Evolutionary conservation across 2,329 filamentous ascomycete species (phyloP), one percentile per base, ranked within the genome.

Genomic region (Penicillium sp.): DNA sequence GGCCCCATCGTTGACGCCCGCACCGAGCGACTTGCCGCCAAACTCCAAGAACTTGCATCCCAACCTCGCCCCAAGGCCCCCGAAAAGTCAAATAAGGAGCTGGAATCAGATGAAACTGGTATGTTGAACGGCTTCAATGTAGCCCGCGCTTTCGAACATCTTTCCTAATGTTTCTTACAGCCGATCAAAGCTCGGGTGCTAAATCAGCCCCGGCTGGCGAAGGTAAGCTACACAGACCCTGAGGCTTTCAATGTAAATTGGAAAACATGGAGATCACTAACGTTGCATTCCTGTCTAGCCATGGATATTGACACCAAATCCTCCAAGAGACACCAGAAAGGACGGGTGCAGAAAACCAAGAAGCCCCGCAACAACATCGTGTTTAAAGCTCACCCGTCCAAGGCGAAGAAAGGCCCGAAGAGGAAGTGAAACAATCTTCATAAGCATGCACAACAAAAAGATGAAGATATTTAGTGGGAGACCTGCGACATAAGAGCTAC

Each of bases 21-120:
- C 66, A 88, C 88, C 53, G 88, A 93, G 76, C 88, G 93, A 64
- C 85, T 97, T 35, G 92, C 91, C 39, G 89, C 90, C 60, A 96
- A 95, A 78, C 82, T 97, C 59, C 82, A 93, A 69, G 92, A 93
- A 73, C 75, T 96, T 67, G 90, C 89, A 47, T 83, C 88, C 56
- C 87, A 92, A 71, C 88, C 91, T 59, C 92, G 90, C 74, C 87
- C 90, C 50, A 74, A 76, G 54, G 74, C 80, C 44, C 79, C 82
- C 66, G 78, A 81, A 43, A 78, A 80, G 50, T 73, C 65, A 27
- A 64, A 67, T 48, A 69, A 63, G 60, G 66, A 69, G 39, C 37
- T 64, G 10, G 66, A 62, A 26, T 43, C 57, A 55, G 63, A 61
- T 54, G 62, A 62, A 37, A 63, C 54, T 51, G 66, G 70, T 74